Base-by-base conservation (phyloP, 345 rosid genomes). In the Hypericum perforatum region DNA sequence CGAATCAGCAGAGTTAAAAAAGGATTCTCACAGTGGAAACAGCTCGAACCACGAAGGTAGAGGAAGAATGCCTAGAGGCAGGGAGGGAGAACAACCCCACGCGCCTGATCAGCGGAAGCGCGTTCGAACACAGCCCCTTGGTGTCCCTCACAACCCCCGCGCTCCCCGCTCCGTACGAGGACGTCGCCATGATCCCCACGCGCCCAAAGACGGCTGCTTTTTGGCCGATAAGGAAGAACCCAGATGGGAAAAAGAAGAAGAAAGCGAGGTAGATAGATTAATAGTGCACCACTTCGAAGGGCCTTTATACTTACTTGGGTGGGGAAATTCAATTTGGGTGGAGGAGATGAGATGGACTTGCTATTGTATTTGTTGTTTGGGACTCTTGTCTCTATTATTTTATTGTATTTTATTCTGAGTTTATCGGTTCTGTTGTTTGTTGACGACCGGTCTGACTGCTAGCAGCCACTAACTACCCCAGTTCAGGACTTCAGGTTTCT, bases 1-100 rank as follows among this genome's bases (percentile, higher is more conserved):
- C 11, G 0, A 39, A 45, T 7, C 37, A 45, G 36, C 12, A n/a
- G 49, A n/a, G 13, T 4, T 29, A 55, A 63, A n/a, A n/a, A 53
- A 5, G 9, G 48, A 59, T 60, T 57, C 88, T 64, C 32, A 91
- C 98, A 69, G 98, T 72, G 29, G 96, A 78, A 49, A 91, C 87
- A 54, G 96, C 96, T 73, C 80, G 63, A 7, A 82, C 61, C 54
- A 72, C 41, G 12, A 85, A 71, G 41, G 69, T 46, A 41, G 57
- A 47, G 9, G 80, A 41, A 5, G 62, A 38, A 11, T 76, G 61
- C 51, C 64, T 57, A 8, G 73, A 57, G 36, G 62, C 12, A 11
- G 78, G 61, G 52, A 66, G 56, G 10, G 73, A 57, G 36, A 64
- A 59, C 1, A 63, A 47, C 53, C 70, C 75, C 7, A 49, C 49